Base-by-base conservation (phyloP, 352 stramenopile genomes). In the Globisporangium recalcitrans region DNA sequence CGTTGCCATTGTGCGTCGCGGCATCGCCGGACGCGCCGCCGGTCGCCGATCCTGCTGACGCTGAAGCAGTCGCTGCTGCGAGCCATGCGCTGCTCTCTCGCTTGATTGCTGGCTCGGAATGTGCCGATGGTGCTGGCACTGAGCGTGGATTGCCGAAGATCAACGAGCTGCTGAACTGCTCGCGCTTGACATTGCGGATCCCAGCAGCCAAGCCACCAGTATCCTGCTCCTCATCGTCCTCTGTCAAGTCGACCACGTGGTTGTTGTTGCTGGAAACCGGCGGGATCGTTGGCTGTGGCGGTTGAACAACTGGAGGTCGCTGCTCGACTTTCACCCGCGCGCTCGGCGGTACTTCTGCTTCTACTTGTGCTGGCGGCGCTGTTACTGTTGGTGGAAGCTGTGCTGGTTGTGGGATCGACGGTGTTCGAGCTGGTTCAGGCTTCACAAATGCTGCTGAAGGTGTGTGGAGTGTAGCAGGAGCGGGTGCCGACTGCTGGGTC, bases 241-340 rank as follows among this genome's bases (percentile, higher is more conserved):
- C 71, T 4, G 71, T 78, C 19, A 78, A 46, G 55, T 78, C 71
- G 26, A 78, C 63, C 0, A 75, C 34, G 40, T 51, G 31, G 5
- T 19, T 47, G n/a, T 46, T 42, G 40, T n/a, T n/a, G n/a, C 21
- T 29, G 21, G 36, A 38, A 40, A n/a, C 26, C 14, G 8, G 49
- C 27, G 7, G 19, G 16, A 5, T 29, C 8, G 6, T 24, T 40
- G 38, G 31, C 3, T n/a, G n/a, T n/a, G n/a, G n/a, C n/a, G 24
- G 46, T 29, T 11, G 56, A 44, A 44, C 14, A 44, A 44, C 36
- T 44, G 14, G 4, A 44, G 14, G 14, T n/a, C n/a, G n/a, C 26
- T 31, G 27, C 19, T 55, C 49, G 27, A 24, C 2, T n/a, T 55
- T 55, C 26, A 55, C 26, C 1, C 16, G 9, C 8, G 22, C 27